Base-by-base conservation (phyloP, 2,329 filamentous ascomycete genomes). In the Helotiales sp. region DNA sequence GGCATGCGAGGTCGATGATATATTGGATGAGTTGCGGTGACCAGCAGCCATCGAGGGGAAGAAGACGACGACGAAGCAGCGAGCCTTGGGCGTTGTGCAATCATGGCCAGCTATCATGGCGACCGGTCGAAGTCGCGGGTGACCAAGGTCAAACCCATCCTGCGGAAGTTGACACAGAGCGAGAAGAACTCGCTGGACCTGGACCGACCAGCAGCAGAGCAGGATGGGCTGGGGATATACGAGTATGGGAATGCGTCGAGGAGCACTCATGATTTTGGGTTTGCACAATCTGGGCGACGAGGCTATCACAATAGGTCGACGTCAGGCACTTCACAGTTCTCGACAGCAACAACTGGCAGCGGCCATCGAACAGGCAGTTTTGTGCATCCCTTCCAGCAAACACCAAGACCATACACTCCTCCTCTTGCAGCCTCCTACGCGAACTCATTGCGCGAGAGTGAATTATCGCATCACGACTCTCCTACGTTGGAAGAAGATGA, bases 341-440 rank as follows among this genome's bases (percentile, higher is more conserved):
- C 83, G 9, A 76, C 82, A 53, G 77, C 80, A 7, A 84, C 82
- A 25, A 79, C 78, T 50, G 79, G 75, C 60, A 85, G 82, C 65
- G 77, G 72, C 40, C 72, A 69, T 54, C 65, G 70, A 22, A 58
- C 69, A 27, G 71, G 66, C 50, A 69, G 76, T 30, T 87, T 87
- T 67, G 77, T 86, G 19, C 85, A 87, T 67, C 84, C 85, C 25
- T 87, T 86, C 63, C 83, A 86, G 68, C 85, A 87, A 72, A 85
- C 77, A 8, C 85, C 85, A 30, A 79, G 82, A 38, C 82, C 82
- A 1, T 81, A 82, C 46, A 85, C 83, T 58, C 82, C 84, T 51
- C 82, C 83, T 8, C 67, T 85, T 59, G 61, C 59, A 38, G 51
- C 57, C 15, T 80, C 81, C 24, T 85, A 84, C 69, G 78, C 81